Conservation (phyloP, 176 grass and related monocot species). For the Lolium multiflorum region DNA sequence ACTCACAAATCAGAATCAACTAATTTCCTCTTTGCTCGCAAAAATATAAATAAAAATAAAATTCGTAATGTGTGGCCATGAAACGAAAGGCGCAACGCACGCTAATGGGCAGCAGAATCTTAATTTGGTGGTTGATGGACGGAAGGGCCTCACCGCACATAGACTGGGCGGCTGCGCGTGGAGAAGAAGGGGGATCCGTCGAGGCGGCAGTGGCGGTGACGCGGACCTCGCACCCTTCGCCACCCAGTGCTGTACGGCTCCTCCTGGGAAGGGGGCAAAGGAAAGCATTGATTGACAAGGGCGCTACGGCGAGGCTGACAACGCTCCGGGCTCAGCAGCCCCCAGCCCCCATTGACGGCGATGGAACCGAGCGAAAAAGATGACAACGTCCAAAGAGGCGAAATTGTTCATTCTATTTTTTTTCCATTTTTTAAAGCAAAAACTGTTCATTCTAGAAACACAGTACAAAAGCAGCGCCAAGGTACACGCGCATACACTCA, state of each 20-base stretch:
- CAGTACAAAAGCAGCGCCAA: no score
- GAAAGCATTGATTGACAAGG: not conserved
- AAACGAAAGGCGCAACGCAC: not conserved
- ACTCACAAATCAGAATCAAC: not conserved
- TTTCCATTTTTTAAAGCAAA: no score
- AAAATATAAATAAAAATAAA: no score
- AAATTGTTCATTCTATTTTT: not conserved
- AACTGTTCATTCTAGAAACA: no score
- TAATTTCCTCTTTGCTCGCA: conserved; percentile 7
- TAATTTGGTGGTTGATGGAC: conserved; percentile 7
- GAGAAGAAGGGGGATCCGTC: not conserved
- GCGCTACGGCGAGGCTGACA: not conserved
- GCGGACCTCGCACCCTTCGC: conserved; percentile 26
- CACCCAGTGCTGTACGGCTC: not conserved
- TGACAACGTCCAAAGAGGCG: not conserved
- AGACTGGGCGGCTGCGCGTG: not conserved
- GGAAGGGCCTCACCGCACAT: conserved; percentile 9
- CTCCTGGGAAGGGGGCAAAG: not conserved
- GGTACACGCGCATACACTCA: no score
- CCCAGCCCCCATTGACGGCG: not conserved
- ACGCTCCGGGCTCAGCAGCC: not conserved
- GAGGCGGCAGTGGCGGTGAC: conserved; percentile 31
- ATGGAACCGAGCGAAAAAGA: not conserved
- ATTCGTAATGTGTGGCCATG: not conserved
- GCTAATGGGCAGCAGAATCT: conserved; percentile 25